Base-by-base conservation (phyloP, 176 grass and related monocot genomes). In the Poa pratensis region DNA sequence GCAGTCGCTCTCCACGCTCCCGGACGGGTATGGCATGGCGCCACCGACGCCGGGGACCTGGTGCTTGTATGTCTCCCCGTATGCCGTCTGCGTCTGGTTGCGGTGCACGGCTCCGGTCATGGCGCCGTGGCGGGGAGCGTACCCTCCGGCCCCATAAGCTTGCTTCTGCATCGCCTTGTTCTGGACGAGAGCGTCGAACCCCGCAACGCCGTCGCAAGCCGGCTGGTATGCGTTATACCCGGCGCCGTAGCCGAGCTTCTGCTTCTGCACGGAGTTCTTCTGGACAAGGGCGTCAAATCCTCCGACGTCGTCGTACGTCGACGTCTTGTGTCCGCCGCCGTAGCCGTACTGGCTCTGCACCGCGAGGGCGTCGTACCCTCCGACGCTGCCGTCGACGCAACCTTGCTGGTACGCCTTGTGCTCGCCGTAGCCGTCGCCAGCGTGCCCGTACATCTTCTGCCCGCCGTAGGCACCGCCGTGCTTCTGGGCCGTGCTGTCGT, bases 381-480 rank as follows among this genome's bases (percentile, higher is more conserved):
- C 54, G 54, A 20, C 65, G 16, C 19, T 11, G 43, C 20, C 24
- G 30, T 13, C 73, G 46, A 49, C 28, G 27, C 62, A 65, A 18
- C 60, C 72, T 10, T 83, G 14, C 80, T 57, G 23, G 82, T 85
- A 74, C 11, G 19, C 71, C 16, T 30, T 19, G 4, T 82, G 34
- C 68, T 26, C 20, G 16, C 50, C 27, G 22, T 30, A 24, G 74
- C 74, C 75, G 48, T 15, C 48, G 45, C 0, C n/a, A 14, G 45
- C 69, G 6, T 16, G 3, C 37, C 27, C 3, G 37, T 46, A 46
- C 18, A 10, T 72, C 43, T 62, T 46, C 5, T 83, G 35, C 53
- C 20, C 32, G 4, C 34, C 53, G 1, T 34, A 27, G 65, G 15
- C 49, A 8, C 49, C 74, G 15, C 63, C 84, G 15, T 77, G 60